A percentile compares a stretch with the other conserved stretches of the same genome.
phyloP scores from a whole-genome alignment of 371 early-diverging fungal genomes.

The Blastocladiella emersonii region DNA sequence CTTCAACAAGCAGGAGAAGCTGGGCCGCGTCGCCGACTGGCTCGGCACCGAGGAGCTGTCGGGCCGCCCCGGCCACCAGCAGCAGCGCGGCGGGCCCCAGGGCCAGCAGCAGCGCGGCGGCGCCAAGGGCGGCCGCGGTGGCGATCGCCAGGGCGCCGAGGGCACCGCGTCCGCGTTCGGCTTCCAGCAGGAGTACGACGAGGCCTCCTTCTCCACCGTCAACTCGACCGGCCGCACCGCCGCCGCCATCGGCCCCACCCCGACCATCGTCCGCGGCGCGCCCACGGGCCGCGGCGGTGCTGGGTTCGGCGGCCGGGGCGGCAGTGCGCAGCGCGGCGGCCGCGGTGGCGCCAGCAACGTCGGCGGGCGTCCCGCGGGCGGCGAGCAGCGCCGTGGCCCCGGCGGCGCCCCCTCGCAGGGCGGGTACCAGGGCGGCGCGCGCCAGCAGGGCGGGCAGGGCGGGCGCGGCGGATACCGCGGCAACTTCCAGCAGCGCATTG shows the following conservation, averaged over 20 bases:
- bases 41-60: conserved; percentile 49
- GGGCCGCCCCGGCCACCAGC: conserved; percentile 14
- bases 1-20: conserved; percentile 85
- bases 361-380: background rate
- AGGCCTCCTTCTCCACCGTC: conserved; percentile 89
- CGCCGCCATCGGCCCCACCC: background rate
- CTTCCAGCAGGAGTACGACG: conserved; percentile 83
- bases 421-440: conserved; percentile 13
- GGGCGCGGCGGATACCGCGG: background rate
- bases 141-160: conserved; percentile 1
- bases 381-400: conserved; percentile 18
- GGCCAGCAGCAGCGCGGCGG: background rate
- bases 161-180: conserved; percentile 60
- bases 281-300: background rate
- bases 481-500: conserved; percentile 41
- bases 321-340: conserved; percentile 15
- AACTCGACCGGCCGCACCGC: conserved; percentile 50
- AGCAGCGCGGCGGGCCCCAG: conserved; percentile 36
- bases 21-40: conserved; percentile 91
- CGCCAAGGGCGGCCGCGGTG: background rate
- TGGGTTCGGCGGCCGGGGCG: background rate
- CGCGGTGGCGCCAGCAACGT: conserved; percentile 1
- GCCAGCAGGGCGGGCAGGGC: too few species aligned
- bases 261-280: background rate
- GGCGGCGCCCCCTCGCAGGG: conserved; percentile 38